Evolutionary conservation across 495 filamentous ascomycete genomes (phyloP).

Genomic region (Neurospora tetrasperma): DNA sequence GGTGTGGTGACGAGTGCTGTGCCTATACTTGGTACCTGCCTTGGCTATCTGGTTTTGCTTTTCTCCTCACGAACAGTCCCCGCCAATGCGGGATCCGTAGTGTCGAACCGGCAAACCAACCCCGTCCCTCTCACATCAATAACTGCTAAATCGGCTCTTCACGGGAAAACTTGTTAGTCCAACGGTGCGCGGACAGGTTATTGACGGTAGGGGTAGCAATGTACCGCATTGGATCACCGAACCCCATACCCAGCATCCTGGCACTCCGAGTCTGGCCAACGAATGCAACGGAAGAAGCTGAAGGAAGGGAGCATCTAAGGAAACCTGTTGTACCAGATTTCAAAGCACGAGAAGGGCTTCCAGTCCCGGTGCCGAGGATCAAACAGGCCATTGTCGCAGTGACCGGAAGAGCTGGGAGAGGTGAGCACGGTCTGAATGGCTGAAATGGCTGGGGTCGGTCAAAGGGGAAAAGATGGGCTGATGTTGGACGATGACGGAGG

Average conservation of each 20-base stretch:
- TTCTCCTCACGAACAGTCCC: background rate
- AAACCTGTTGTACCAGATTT: background rate
- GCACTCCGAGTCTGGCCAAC: background rate
- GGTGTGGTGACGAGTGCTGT: background rate
- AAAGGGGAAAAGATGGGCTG: constrained; percentile 11
- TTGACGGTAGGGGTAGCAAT: background rate
- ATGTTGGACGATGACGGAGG: constrained; percentile 8
- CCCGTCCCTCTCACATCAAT: background rate
- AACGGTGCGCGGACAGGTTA: background rate
- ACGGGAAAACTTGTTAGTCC: background rate
- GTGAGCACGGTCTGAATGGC: background rate
- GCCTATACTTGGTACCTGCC: background rate
- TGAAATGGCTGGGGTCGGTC: background rate
- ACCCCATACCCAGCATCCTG: background rate
- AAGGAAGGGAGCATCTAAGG: background rate
- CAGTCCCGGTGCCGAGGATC: background rate
- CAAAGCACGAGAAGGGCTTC: background rate
- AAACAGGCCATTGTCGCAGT: background rate
- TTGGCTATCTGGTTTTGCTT: background rate
- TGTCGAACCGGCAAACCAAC: background rate
- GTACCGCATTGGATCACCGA: background rate
- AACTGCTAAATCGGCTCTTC: background rate
- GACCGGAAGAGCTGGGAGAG: background rate
- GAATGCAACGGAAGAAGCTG: background rate
- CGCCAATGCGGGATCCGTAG: background rate